Base-by-base conservation (phyloP, 768 basidiomycete species). In the Auriscalpium vulgare region DNA sequence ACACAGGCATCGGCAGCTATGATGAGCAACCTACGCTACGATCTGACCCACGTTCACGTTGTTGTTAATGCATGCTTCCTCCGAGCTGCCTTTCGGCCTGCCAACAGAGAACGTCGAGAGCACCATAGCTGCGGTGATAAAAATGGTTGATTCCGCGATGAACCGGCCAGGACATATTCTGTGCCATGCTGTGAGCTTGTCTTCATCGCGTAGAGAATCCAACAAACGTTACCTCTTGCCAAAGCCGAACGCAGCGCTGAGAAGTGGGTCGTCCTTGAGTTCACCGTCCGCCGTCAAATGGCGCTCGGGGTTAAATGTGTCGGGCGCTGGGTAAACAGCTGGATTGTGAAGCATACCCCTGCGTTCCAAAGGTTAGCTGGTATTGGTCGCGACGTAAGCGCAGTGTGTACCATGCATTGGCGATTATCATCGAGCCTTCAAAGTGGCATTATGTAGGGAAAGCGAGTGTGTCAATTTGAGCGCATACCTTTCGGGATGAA, bases 111-210 rank as follows among this genome's bases (percentile, higher is more conserved):
- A 29, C 29, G 29, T 29, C 29, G 29, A 29, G 5, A 29, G 29
- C 2, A 29, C 29, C 29, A 29, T 4, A 7, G 29, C 29, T 29
- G 4, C 29, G 29, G 29, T 29, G 29, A 29, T 29, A 7, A 29
- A 29, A 29, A 29, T 7, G 2, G 29, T 29, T 29, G 29, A 29
- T 29, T 29, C 29, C 4, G 29, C 29, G 7, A 65, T 38, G 17
- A 62, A 56, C 17, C 60, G 60, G 10, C 63, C 64, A 0, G 63
- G 61, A 46, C 64, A 65, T 49, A 58, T 56, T 29, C 29, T 29
- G 29, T 5, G 29, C 29, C 29, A 29, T 29, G 29, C 29, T 29
- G 29, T 29, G 29, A 4, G 29, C 7, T 29, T 29, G 7, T 29
- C 7, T 5, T 29, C 29, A 29, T 29, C 7, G 29, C 29, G 29